These are phyloP conservation scores for Fusarium poae DNA, from an alignment of 2,329 filamentous ascomycete species.

Conservation along the genomic window DNA sequence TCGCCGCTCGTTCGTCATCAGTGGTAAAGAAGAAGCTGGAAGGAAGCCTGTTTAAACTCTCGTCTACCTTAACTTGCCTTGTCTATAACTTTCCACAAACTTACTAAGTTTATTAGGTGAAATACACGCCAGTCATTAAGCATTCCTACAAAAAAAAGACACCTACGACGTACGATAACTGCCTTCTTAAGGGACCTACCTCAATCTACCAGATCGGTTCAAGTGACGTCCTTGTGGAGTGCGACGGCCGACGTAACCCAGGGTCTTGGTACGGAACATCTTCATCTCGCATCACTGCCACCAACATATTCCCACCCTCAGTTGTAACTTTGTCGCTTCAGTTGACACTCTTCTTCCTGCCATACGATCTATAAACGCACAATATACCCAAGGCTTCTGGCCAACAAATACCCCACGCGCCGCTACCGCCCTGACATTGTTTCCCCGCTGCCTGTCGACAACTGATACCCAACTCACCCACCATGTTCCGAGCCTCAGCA, in stretches of 20 bases:
- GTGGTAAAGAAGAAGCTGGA: slow-evolving; percentile 22
- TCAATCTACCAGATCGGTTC: slow-evolving; percentile 1
- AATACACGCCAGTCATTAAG: neutral
- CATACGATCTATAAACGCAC: slow-evolving; percentile 19
- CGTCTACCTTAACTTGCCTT: neutral
- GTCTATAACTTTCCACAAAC: slow-evolving; percentile 1
- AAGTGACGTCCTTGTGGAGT: slow-evolving; percentile 43
- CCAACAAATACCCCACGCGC: slow-evolving; percentile 17
- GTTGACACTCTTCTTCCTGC: neutral
- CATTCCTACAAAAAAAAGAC: neutral
- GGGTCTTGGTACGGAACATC: slow-evolving; percentile 36
- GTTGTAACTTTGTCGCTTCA: neutral
- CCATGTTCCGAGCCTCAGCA: slow-evolving; percentile 71
- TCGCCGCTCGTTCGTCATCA: slow-evolving; percentile 43
- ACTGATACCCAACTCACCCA: slow-evolving; percentile 42
- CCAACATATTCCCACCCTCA: slow-evolving; percentile 3
- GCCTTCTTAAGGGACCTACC: neutral
- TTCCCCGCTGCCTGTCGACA: slow-evolving; percentile 27
- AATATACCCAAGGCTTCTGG: slow-evolving; percentile 22
- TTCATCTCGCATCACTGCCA: slow-evolving; percentile 26
- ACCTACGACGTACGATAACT: slow-evolving; percentile 15
- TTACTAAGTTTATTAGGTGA: neutral
- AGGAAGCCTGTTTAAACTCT: slow-evolving; percentile 35
- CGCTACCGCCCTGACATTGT: slow-evolving; percentile 9
- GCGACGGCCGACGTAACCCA: slow-evolving; percentile 35